phyloP scores from a whole-genome alignment of 441 rosid genomes.

The Adansonia rubrostipa region DNA sequence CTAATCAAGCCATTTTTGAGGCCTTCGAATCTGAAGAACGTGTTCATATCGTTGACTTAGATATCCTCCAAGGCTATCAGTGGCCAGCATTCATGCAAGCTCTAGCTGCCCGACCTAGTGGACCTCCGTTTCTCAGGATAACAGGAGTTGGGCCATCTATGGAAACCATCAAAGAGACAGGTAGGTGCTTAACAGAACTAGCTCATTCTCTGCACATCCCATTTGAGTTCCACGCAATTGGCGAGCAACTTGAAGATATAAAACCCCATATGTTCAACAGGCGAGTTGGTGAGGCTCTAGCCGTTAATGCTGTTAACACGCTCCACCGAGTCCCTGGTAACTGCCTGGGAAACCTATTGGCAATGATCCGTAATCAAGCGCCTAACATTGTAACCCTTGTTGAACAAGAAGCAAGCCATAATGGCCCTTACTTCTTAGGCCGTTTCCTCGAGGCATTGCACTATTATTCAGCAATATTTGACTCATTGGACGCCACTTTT shows the following conservation, averaged over 20 bases:
- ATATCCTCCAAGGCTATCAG: conserved; percentile 70
- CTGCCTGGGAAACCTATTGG: conserved; percentile 47
- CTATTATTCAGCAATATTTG: conserved; percentile 62
- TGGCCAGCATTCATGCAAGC: conserved; percentile 84
- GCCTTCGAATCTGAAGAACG: conserved; percentile 68
- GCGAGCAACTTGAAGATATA: conserved; percentile 55
- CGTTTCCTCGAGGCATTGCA: conserved; percentile 71
- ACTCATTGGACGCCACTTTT: conserved; percentile 58
- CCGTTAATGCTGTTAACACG: conserved; percentile 58
- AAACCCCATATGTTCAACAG: conserved; percentile 62
- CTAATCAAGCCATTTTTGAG: conserved; percentile 69
- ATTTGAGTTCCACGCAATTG: conserved; percentile 60
- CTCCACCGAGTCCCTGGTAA: conserved; percentile 56
- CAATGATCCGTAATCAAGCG: conserved; percentile 65
- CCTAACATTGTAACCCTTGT: conserved; percentile 63
- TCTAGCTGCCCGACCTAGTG: conserved; percentile 57
- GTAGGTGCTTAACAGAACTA: conserved; percentile 53
- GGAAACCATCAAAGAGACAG: conserved; percentile 52
- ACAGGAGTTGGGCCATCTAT: conserved; percentile 55
- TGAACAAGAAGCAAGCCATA: conserved; percentile 73
- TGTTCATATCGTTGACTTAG: conserved; percentile 65
- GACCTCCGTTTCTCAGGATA: conserved; percentile 63
- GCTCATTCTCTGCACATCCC: conserved; percentile 66
- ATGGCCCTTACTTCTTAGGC: conserved; percentile 61
- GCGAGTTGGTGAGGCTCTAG: conserved; percentile 65